Conservation (phyloP, 352 stramenopile genomes). For the Globisporangium emineosum region DNA sequence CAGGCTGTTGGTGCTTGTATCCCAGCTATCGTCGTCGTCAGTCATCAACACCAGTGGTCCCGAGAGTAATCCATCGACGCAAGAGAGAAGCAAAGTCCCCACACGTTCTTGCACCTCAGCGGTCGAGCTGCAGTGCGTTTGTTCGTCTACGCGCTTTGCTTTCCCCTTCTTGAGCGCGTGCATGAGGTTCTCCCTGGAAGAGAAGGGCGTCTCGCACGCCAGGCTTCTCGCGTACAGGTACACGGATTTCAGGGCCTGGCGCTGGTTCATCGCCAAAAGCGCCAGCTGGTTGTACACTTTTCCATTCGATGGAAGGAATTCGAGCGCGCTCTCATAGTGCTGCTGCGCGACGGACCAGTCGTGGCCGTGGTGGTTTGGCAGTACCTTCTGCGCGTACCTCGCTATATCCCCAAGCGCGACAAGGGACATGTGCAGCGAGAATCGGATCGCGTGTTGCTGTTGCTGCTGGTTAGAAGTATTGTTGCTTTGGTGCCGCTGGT, state of each 20-base stretch:
- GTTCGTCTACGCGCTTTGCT: not conserved
- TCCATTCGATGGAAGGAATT: constrained; percentile 37
- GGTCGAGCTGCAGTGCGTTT: not conserved
- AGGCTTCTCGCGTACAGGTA: constrained; percentile 50
- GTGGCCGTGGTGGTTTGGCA: constrained; percentile 6
- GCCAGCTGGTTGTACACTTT: constrained; percentile 67
- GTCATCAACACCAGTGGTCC: not conserved
- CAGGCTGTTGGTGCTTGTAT: constrained; percentile 1
- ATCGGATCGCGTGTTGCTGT: constrained; percentile 19
- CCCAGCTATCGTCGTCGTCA: not conserved
- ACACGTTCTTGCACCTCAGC: constrained; percentile 10
- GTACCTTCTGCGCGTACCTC: constrained; percentile 35
- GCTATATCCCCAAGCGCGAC: constrained; percentile 49
- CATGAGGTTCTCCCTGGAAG: constrained; percentile 33
- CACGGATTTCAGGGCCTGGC: constrained; percentile 28
- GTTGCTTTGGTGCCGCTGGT: not conserved
- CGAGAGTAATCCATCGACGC: constrained; percentile 5
- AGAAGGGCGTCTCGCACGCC: constrained; percentile 38
- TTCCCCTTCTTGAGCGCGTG: constrained; percentile 24
- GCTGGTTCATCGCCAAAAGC: constrained; percentile 34
- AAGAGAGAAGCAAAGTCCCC: constrained; percentile 10
- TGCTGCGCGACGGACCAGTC: constrained; percentile 29
- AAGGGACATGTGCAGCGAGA: constrained; percentile 41
- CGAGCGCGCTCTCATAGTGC: constrained; percentile 37
- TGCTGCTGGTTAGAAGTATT: not conserved